A percentile compares a stretch with the other conserved stretches of the same genome.
phyloP scores from a whole-genome alignment of 371 early-diverging fungal species.

The Blakeslea trispora region DNA sequence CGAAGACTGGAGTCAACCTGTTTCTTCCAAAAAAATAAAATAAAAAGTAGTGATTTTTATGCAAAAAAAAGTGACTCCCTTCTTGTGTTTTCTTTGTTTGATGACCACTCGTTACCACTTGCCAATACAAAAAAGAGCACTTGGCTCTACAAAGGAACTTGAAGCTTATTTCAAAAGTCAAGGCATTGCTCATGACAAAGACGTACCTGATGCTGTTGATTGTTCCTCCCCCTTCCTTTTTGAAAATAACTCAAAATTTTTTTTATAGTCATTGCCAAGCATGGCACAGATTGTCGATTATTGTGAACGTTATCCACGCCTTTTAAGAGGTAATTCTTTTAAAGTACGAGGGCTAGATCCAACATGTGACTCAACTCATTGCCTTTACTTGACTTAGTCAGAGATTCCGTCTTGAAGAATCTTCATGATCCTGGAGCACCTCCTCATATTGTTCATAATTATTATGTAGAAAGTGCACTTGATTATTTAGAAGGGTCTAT shows the following conservation, averaged over 20 bases:
- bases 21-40: too few relatives aligned
- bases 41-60: too few relatives aligned
- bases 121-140: constrained; percentile 17
- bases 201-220: constrained; percentile 4
- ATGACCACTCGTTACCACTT: constrained; percentile 4
- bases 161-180: constrained; percentile 14
- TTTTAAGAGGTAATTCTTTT: constrained; percentile 19
- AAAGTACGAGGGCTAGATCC: too few relatives aligned
- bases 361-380: too few relatives aligned
- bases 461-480: constrained; percentile 20
- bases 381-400: too few relatives aligned
- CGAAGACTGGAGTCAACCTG: too few relatives aligned
- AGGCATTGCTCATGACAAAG: constrained; percentile 16
- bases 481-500: constrained; percentile 23
- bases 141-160: constrained; percentile 10
- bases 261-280: constrained; percentile 15
- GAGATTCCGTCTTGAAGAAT: constrained; percentile 19
- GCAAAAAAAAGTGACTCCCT: too few relatives aligned
- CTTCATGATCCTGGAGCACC: constrained; percentile 19
- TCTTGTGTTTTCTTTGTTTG: too few relatives aligned
- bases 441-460: constrained; percentile 14
- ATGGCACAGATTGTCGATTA: constrained; percentile 25
- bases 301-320: constrained; percentile 11
- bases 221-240: too few relatives aligned
- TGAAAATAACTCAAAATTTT: neutral